Evolutionary conservation across 2,329 filamentous ascomycete species (phyloP).

Genomic region (Triangularia setosa): DNA sequence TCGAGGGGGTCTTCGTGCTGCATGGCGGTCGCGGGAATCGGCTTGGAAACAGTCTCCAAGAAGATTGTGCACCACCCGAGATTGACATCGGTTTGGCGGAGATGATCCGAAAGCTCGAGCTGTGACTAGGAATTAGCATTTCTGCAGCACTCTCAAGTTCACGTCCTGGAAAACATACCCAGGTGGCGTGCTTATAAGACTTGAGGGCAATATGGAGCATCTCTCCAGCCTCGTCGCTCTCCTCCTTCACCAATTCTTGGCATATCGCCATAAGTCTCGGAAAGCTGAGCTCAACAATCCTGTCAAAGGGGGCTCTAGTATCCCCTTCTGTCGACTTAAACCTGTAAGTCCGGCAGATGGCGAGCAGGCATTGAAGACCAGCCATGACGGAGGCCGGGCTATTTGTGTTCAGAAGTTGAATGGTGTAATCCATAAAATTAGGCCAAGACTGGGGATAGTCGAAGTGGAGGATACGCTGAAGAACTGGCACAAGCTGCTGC

Average conservation of each 20-base stretch:
- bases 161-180: slow-evolving; percentile 54
- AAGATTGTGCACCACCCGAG: slow-evolving; percentile 97
- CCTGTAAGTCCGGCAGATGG: slow-evolving; percentile 91
- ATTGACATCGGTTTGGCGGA: slow-evolving; percentile 77
- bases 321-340: slow-evolving; percentile 82
- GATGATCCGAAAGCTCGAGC: slow-evolving; percentile 78
- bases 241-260: slow-evolving; percentile 82
- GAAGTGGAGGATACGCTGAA: slow-evolving; percentile 92
- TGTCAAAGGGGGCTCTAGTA: slow-evolving; percentile 79
- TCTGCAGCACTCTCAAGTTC: background rate
- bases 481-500: slow-evolving; percentile 86
- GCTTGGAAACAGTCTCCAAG: slow-evolving; percentile 81
- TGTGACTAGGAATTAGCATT: slow-evolving; percentile 40
- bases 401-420: slow-evolving; percentile 82
- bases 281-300: slow-evolving; percentile 88
- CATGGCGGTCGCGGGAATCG: slow-evolving; percentile 75
- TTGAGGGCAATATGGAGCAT: slow-evolving; percentile 95
- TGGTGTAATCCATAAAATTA: slow-evolving; percentile 85
- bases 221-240: slow-evolving; percentile 89
- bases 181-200: slow-evolving; percentile 97
- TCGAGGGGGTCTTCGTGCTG: slow-evolving; percentile 71
- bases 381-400: slow-evolving; percentile 85
- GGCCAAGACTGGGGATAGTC: slow-evolving; percentile 96
- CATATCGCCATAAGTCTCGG: slow-evolving; percentile 83
- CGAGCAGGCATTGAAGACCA: slow-evolving; percentile 87